phyloP scores from a whole-genome alignment of 192 early-diverging fungal genomes.

The Coemansia sp. region DNA sequence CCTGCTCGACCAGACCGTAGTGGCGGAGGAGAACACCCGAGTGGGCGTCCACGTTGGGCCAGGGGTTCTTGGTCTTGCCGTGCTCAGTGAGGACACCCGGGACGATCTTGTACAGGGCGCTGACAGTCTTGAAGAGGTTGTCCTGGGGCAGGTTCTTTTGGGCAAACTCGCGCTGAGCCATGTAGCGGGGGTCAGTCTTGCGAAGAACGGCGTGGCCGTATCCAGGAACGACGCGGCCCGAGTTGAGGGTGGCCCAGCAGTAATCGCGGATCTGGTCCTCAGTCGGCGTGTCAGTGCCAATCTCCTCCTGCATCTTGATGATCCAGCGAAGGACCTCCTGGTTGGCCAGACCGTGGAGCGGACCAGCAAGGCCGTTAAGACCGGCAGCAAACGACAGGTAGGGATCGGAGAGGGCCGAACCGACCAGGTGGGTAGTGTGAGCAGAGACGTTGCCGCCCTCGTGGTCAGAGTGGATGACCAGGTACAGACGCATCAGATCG shows the following conservation, averaged over 20 bases:
- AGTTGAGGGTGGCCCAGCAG: slow-evolving; percentile 94
- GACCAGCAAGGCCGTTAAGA: slow-evolving; percentile 97
- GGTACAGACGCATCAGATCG: slow-evolving; percentile 98
- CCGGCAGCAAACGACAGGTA: slow-evolving; percentile 97
- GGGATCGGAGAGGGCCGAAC: slow-evolving; percentile 96
- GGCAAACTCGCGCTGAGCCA: slow-evolving; percentile 98
- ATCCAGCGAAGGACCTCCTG: slow-evolving; percentile 99
- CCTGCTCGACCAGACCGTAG: slow-evolving; percentile 96
- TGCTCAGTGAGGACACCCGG: slow-evolving; percentile 96
- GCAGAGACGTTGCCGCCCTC: slow-evolving; percentile 99
- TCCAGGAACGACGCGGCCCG: slow-evolving; percentile 96
- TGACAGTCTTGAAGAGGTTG: slow-evolving; percentile 95
- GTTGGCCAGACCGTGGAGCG: slow-evolving; percentile 99
- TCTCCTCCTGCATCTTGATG: slow-evolving; percentile 85
- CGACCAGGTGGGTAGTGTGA: slow-evolving; percentile 96
- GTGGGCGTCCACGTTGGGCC: slow-evolving; percentile 99
- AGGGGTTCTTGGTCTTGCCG: slow-evolving; percentile 99
- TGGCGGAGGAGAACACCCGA: slow-evolving; percentile 95
- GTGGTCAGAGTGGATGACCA: slow-evolving; percentile 99
- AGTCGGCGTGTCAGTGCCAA: slow-evolving; percentile 79
- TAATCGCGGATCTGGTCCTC: slow-evolving; percentile 97
- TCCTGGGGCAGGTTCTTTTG: slow-evolving; percentile 97
- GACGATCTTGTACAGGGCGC: slow-evolving; percentile 95
- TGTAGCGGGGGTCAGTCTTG: slow-evolving; percentile 97
- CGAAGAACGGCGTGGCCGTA: slow-evolving; percentile 99